Evolutionary conservation across 2,329 filamentous ascomycete species (phyloP), one percentile per base, ranked within the genome.

Genomic region (Penicillium sp.): DNA sequence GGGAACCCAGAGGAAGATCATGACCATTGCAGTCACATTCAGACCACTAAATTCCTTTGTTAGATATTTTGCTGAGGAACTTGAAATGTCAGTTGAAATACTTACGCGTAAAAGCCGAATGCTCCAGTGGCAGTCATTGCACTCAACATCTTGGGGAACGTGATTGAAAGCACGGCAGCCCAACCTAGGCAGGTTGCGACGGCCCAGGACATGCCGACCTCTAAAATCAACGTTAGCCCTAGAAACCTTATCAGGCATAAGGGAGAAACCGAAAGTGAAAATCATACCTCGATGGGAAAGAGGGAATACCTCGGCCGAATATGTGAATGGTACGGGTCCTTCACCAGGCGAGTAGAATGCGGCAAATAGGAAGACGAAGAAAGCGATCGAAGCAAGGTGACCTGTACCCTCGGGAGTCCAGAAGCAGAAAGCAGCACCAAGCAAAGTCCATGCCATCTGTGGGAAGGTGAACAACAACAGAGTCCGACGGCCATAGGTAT

Each of bases 381-480:
- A 69, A 0, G 84, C 82, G 42, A 87, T 80, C 0, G 83, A 69
- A 0, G 73, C 83, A 12, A 84, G 75, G 53, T 81, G 78, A 0
- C 78, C 75, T 0, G 65, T 77, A 22, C 67, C 74, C 0, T 70
- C 60, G 0, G 74, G 73, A 19, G 86, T 79, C 37, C 82, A 76
- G 49, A 82, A 84, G 62, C 79, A 83, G 44, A 87, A 78, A 5
- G 83, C 85, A n/a, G 82, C 84, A 0, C 83, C 82, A 1, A 88
- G 76, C n/a, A 88, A 72, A 5, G 84, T 84, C 84, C 84, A 86
- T 12, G 82, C 82, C 84, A 88, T 88, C 56, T 87, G 79, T 0
- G 85, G 84, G 66, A 88, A 87, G 3, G 85, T 88, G 69, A 88
- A 87, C 0, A 87, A 73, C 2, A 87, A 77, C 12, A 88, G 75